A percentile compares a stretch with the other conserved stretches of the same genome.
Evolutionary conservation across 495 filamentous ascomycete genomes (phyloP).

Genomic region (Acidiella bohemica): DNA sequence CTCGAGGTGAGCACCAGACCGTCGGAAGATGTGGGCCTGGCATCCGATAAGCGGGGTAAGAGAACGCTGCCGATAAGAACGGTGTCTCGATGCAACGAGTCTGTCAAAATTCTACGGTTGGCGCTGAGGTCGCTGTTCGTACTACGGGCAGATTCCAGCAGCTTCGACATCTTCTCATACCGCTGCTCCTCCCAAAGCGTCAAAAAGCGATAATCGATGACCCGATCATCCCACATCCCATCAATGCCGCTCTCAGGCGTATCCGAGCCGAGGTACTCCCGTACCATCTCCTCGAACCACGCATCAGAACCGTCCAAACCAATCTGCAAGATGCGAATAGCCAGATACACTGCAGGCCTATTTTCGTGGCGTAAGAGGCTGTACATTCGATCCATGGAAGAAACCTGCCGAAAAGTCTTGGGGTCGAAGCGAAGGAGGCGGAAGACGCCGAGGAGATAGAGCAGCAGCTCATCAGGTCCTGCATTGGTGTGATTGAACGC

Average conservation of each 20-base stretch:
- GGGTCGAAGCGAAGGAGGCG: constrained; percentile 64
- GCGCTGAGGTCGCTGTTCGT: no score
- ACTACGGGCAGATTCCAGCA: neutral
- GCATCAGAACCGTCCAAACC: constrained; percentile 70
- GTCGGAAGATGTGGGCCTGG: neutral
- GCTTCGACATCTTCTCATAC: constrained; percentile 19
- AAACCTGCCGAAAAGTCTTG: constrained; percentile 44
- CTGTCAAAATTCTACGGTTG: neutral
- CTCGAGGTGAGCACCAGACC: constrained; percentile 57
- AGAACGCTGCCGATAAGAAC: constrained; percentile 8
- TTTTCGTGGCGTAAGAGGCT: constrained; percentile 49
- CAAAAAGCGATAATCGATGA: constrained; percentile 74
- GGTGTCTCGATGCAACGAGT: constrained; percentile 5
- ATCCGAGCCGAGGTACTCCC: constrained; percentile 45
- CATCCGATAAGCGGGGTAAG: neutral
- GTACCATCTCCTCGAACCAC: constrained; percentile 56
- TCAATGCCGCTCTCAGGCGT: constrained; percentile 34
- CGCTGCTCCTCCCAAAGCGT: constrained; percentile 60
- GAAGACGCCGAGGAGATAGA: constrained; percentile 53
- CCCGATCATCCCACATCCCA: constrained; percentile 61
- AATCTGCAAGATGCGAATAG: constrained; percentile 62
- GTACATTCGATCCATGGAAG: constrained; percentile 54
- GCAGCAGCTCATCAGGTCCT: neutral
- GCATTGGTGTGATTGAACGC: neutral
- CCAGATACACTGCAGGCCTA: constrained; percentile 57